These are phyloP conservation scores for Silene coronaria DNA, from an alignment of 179 eudicot genomes.

Conservation along the genomic window DNA sequence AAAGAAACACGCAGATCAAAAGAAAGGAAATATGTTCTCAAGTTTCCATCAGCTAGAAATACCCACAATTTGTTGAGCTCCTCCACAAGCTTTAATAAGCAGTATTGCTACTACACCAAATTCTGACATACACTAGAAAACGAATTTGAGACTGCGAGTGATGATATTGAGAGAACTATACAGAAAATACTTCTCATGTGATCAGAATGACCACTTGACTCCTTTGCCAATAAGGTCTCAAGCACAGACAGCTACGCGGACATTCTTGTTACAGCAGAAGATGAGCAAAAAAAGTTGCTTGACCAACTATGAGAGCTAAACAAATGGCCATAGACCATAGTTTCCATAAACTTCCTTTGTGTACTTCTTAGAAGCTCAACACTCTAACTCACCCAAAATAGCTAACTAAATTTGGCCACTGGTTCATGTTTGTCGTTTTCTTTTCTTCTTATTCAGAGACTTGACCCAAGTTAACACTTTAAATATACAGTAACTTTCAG, in stretches of 20 bases:
- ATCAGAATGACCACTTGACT: background rate
- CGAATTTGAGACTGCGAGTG: background rate
- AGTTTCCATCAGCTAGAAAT: background rate
- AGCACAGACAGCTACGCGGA: background rate
- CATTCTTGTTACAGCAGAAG: background rate
- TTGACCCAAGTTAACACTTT: background rate
- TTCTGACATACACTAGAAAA: background rate
- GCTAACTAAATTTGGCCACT: background rate
- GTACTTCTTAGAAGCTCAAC: background rate
- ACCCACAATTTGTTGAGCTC: background rate
- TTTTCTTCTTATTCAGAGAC: background rate
- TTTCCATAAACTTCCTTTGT: constrained; percentile 1
- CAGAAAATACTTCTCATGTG: too few species aligned
- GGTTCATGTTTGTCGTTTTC: background rate
- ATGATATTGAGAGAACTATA: background rate
- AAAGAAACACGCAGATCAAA: background rate
- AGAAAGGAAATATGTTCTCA: background rate
- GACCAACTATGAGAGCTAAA: background rate
- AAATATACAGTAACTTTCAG: background rate
- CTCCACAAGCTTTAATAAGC: background rate
- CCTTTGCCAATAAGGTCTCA: background rate
- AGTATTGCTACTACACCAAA: background rate
- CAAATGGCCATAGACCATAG: background rate
- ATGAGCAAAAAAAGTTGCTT: background rate
- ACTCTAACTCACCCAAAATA: background rate